These are phyloP conservation scores for Termitomyces sp. DNA, from an alignment of 768 basidiomycete genomes.

Conservation along the genomic window DNA sequence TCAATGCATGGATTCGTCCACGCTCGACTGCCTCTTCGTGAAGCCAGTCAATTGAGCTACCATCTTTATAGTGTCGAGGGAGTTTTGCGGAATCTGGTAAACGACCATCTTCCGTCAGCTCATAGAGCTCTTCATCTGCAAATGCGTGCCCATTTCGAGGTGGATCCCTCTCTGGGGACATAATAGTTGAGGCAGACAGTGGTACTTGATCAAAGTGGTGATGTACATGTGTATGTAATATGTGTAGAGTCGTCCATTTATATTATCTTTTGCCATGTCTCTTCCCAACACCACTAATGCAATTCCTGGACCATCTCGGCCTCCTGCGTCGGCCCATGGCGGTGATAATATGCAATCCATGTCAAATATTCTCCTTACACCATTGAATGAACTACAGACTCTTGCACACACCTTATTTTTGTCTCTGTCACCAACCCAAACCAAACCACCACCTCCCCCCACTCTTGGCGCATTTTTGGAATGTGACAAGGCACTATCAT, in stretches of 20 bases:
- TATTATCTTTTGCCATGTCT: constrained; percentile 9
- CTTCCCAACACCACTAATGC: constrained; percentile 5
- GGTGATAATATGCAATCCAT: constrained; percentile 36
- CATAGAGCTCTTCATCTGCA: constrained; percentile 39
- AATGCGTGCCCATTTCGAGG: constrained; percentile 19
- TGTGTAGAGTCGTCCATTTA: constrained; percentile 2
- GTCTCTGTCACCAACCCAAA: constrained; percentile 66
- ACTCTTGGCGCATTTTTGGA: constrained; percentile 55
- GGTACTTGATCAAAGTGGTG: background rate
- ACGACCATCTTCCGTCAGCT: constrained; percentile 42
- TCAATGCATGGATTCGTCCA: constrained; percentile 45
- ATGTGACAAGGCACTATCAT: constrained; percentile 63
- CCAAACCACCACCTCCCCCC: constrained; percentile 60
- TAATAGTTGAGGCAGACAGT: background rate
- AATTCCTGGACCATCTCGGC: constrained; percentile 9
- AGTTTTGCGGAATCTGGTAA: constrained; percentile 26
- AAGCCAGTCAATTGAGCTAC: constrained; percentile 66
- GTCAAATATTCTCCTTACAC: constrained; percentile 58
- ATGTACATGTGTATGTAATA: constrained; percentile 5
- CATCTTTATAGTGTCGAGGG: constrained; percentile 48
- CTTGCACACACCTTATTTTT: constrained; percentile 70
- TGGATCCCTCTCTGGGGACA: constrained; percentile 6
- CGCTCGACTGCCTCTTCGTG: constrained; percentile 64
- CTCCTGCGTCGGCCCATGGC: background rate
- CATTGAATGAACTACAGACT: constrained; percentile 57